Percentiles rank a stretch among this genome's conserved stretches.
These are phyloP conservation scores for Nepenthes alata DNA, from an alignment of 179 eudicot species.

Conservation along the genomic window DNA sequence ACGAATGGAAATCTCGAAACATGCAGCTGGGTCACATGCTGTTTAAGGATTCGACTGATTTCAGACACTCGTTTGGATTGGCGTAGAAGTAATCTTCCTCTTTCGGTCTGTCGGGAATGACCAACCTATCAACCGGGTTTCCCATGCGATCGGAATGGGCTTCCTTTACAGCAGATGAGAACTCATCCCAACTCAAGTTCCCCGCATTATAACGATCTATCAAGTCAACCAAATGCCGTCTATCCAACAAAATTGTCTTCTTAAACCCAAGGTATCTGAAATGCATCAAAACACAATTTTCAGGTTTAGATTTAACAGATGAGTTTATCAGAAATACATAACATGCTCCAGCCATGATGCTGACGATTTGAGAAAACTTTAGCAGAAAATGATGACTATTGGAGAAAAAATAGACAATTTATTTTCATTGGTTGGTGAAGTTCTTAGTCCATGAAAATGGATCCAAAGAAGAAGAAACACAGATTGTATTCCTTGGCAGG, in stretches of 20 bases:
- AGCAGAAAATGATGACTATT: background rate
- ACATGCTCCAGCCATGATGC: background rate
- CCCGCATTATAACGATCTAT: conserved; percentile 57
- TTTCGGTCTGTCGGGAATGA: conserved; percentile 67
- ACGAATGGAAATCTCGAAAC: background rate
- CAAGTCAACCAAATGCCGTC: conserved; percentile 52
- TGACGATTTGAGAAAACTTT: background rate
- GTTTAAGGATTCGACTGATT: conserved; percentile 15
- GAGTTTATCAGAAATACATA: background rate
- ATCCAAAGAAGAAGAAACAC: too few relatives aligned
- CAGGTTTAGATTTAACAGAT: background rate
- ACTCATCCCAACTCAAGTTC: conserved; percentile 62
- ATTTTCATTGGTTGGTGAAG: too few relatives aligned
- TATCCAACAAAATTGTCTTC: conserved; percentile 55
- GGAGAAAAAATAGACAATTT: too few relatives aligned
- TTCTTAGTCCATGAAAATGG: too few relatives aligned
- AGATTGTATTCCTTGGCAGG: too few relatives aligned
- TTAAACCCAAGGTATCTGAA: conserved; percentile 67
- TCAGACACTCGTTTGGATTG: conserved; percentile 67
- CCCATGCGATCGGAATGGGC: conserved; percentile 60
- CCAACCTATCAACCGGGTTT: conserved; percentile 40
- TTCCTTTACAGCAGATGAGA: conserved; percentile 59
- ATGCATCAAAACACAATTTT: conserved; percentile 4
- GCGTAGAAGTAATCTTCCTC: conserved; percentile 82
- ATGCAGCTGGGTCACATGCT: conserved; percentile 18